Evolutionary conservation across 768 basidiomycete species (phyloP).

Genomic region (Mycena vitilis): DNA sequence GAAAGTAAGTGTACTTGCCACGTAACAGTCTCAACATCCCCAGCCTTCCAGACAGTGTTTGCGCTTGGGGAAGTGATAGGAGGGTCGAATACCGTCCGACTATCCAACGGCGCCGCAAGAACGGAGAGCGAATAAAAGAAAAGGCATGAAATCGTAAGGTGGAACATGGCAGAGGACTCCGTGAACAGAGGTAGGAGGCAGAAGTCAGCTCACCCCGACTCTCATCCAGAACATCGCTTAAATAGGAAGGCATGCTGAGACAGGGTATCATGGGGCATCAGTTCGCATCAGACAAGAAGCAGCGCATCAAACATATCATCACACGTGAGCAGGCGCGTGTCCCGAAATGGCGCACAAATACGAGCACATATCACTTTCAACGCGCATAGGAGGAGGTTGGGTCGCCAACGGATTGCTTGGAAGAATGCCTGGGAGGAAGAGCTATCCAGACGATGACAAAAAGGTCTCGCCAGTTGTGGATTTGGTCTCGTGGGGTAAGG

Average conservation of each 20-base stretch:
- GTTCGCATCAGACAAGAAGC: constrained; percentile 3
- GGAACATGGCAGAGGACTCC: constrained; percentile 26
- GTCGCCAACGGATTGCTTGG: too few relatives aligned
- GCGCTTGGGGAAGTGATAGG: constrained; percentile 60
- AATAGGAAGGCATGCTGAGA: not conserved
- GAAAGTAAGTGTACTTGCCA: constrained; percentile 54
- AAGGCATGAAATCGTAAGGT: constrained; percentile 40
- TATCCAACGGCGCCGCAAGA: constrained; percentile 51
- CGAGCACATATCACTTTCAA: not conserved
- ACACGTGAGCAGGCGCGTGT: constrained; percentile 10
- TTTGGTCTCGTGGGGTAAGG: too few relatives aligned
- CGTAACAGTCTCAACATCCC: constrained; percentile 58
- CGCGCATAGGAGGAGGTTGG: too few relatives aligned
- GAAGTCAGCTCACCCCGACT: constrained; percentile 20
- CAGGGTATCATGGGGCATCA: not conserved
- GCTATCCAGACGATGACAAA: too few relatives aligned
- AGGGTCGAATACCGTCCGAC: constrained; percentile 62
- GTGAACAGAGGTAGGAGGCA: constrained; percentile 10
- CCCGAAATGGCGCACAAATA: not conserved
- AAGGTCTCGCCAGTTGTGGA: too few relatives aligned
- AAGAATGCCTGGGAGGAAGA: too few relatives aligned
- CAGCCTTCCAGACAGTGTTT: constrained; percentile 62
- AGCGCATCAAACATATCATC: not conserved
- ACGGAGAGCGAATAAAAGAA: constrained; percentile 45
- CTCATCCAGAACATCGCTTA: constrained; percentile 26